A percentile compares a stretch with the other conserved stretches of the same genome.
These are phyloP conservation scores for Vigna reflexopilosa DNA, from an alignment of 306 rosid species.

Conservation along the genomic window DNA sequence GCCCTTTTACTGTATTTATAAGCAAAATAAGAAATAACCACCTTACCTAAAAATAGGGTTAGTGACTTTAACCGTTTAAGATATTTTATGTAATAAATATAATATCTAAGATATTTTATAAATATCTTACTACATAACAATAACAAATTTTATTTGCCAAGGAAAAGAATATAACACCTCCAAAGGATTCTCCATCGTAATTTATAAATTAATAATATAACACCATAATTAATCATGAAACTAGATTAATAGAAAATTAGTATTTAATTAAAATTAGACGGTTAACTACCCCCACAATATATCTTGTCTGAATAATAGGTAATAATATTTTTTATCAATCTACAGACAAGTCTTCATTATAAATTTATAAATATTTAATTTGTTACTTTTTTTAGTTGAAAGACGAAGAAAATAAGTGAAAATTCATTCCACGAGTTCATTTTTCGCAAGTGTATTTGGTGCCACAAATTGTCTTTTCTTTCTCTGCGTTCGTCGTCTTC, in stretches of 20 bases:
- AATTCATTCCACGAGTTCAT: neutral
- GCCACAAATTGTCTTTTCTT: constrained; percentile 36
- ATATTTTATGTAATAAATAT: too few species aligned
- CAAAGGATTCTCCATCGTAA: neutral
- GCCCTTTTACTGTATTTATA: too few species aligned
- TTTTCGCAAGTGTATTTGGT: neutral
- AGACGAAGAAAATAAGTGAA: neutral
- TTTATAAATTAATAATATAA: neutral
- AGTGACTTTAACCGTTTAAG: too few species aligned
- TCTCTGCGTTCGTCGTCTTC: neutral
- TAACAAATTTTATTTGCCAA: neutral
- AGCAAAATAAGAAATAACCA: too few species aligned
- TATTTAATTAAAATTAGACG: neutral
- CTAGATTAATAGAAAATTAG: neutral
- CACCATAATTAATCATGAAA: neutral
- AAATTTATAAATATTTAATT: neutral
- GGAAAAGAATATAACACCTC: neutral
- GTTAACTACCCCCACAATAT: neutral
- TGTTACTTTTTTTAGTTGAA: neutral
- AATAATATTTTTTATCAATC: neutral
- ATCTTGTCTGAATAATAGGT: neutral
- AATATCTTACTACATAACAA: too few species aligned
- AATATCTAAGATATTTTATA: too few species aligned
- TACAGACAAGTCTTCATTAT: neutral
- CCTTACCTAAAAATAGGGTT: too few species aligned